Evolutionary conservation across 176 grass and related monocot species (phyloP).

Genomic region (Dendrocalamus sinicus): DNA sequence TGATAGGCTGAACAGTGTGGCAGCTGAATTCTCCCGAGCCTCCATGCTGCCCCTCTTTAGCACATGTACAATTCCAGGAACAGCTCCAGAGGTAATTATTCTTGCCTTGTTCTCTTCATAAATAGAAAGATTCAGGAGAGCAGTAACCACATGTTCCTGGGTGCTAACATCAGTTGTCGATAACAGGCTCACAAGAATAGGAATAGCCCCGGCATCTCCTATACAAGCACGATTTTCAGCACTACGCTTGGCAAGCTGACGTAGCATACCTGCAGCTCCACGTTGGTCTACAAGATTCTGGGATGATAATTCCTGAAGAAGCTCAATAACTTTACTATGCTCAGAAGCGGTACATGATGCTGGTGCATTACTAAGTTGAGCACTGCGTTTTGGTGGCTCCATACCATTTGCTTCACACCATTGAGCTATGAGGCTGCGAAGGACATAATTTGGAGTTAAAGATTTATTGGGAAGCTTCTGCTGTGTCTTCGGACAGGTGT

Average conservation of each 20-base stretch:
- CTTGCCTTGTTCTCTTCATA: constrained; percentile 90
- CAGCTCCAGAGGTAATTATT: constrained; percentile 73
- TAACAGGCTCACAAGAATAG: constrained; percentile 79
- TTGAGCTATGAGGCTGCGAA: constrained; percentile 81
- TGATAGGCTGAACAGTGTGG: constrained; percentile 93
- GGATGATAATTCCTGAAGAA: constrained; percentile 80
- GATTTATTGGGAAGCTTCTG: constrained; percentile 74
- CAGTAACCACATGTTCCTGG: constrained; percentile 88
- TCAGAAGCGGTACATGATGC: constrained; percentile 66
- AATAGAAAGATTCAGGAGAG: constrained; percentile 92
- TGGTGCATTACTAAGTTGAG: constrained; percentile 51
- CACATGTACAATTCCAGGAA: constrained; percentile 78
- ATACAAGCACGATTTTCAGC: constrained; percentile 89
- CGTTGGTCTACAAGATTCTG: constrained; percentile 73
- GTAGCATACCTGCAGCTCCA: constrained; percentile 70
- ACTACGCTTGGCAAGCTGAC: constrained; percentile 82
- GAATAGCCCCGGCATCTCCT: constrained; percentile 85
- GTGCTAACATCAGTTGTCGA: constrained; percentile 69
- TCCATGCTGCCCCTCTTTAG: constrained; percentile 94
- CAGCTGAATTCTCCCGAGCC: constrained; percentile 92
- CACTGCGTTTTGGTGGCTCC: constrained; percentile 67
- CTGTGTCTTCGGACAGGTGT: constrained; percentile 88
- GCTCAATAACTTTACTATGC: constrained; percentile 74
- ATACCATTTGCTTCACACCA: constrained; percentile 92
- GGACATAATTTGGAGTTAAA: constrained; percentile 82